Base-by-base conservation (phyloP, 495 filamentous ascomycete genomes). In the Neurospora tetrasperma region DNA sequence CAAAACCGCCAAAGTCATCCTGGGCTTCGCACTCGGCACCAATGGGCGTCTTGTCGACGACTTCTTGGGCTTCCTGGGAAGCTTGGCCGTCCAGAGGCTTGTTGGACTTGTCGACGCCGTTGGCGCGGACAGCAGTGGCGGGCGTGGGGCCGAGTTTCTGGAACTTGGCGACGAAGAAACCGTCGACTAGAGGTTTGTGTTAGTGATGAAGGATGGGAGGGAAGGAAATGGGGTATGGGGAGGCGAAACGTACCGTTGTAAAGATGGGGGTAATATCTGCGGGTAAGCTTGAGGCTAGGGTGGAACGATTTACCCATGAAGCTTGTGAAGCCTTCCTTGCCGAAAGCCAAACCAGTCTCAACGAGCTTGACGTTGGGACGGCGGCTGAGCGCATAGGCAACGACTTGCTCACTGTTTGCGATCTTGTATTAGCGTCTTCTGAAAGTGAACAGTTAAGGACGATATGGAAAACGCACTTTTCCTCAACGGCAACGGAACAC, bases 151-250 rank as follows among this genome's bases (percentile, higher is more conserved):
- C 96, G 40, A 87, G 88, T 88, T 99, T 99, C 84, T 96, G 95
- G 79, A 99, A 90, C 83, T 98, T 99, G 78, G 93, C 91, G 72
- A 98, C 96, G 80, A 96, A 99, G 90, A 99, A 99, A 71, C 96
- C 96, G 76, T 99, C 96, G 38, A 99, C 92, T 62, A 1, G 12
- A 6, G 12, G 23, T 23, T 23, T 41, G 48, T 27, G 20, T 27
- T 59, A 59, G n/a, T 14, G 40, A 41, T 6, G 44, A 10, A 20
- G 3, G 20, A 48, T 8, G n/a, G 44, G 7, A 20, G 9, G n/a
- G 44, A 18, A 0, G 20, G 20, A 20, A 35, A 7, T 14, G 54
- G 14, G 23, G 5, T 12, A 12, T 2, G 4, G 3, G 5, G 27
- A 12, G 1, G 23, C 6, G 20, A 5, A 10, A 35, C 54, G 27